phyloP scores from a whole-genome alignment of 2,329 filamentous ascomycete species.

The Orbilia oligospora region DNA sequence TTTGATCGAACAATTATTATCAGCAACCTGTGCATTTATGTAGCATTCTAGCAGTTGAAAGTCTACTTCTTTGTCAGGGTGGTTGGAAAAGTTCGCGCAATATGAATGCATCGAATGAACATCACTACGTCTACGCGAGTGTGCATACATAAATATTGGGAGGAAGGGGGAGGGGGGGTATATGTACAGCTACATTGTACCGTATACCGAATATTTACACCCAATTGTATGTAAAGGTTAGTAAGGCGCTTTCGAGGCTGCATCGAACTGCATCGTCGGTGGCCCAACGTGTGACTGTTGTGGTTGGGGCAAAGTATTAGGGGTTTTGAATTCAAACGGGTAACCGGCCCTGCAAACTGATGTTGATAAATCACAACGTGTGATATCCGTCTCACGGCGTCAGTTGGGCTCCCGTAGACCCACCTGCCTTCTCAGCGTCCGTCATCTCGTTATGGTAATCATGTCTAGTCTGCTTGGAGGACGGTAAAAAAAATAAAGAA shows the following conservation, averaged over 20 bases:
- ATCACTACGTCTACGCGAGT: not conserved
- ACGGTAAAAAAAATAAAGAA: not conserved
- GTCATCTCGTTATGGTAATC: slow-evolving; percentile 25
- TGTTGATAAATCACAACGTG: slow-evolving; percentile 24
- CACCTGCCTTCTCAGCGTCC: slow-evolving; percentile 25
- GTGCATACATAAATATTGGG: too few species aligned
- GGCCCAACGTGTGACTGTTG: slow-evolving; percentile 27
- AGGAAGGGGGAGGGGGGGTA: not conserved
- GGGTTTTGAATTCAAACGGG: slow-evolving; percentile 47
- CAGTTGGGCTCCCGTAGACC: slow-evolving; percentile 44
- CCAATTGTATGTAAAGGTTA: slow-evolving; percentile 3
- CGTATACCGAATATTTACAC: not conserved
- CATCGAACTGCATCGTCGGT: slow-evolving; percentile 20
- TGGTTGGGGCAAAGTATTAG: slow-evolving; percentile 46
- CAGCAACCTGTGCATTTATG: not conserved
- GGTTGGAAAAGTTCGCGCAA: slow-evolving; percentile 8
- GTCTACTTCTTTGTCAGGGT: slow-evolving; percentile 5
- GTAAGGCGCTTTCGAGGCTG: slow-evolving; percentile 15
- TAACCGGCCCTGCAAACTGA: slow-evolving; percentile 44
- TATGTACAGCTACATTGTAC: not conserved
- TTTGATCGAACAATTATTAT: slow-evolving; percentile 42
- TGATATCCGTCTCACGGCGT: slow-evolving; percentile 33
- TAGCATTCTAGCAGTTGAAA: not conserved
- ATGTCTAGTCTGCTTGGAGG: not conserved
- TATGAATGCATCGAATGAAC: not conserved